Base-by-base conservation (phyloP, 441 rosid species). In the Adansonia rubrostipa region DNA sequence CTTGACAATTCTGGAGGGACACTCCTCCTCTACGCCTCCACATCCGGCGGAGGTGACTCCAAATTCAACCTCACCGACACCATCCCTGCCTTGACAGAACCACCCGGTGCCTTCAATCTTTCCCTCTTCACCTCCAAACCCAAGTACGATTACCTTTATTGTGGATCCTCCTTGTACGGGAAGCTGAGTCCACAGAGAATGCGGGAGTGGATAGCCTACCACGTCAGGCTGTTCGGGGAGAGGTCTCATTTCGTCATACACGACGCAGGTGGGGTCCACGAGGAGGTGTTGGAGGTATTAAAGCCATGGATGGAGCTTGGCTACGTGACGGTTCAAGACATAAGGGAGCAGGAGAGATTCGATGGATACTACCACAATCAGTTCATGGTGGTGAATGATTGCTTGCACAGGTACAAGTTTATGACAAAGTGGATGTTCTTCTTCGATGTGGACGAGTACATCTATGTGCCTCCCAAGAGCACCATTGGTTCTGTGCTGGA, bases 361-460 rank as follows among this genome's bases (percentile, higher is more conserved):
- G 99, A 95, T 80, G 98, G 99, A 56, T 95, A 95, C 75, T 95
- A 95, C 69, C 96, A 95, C 80, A 95, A 95, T 24, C 99, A 95
- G 79, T 95, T 95, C 84, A 82, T 95, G 95, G 91, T 95, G 68
- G 95, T 95, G 28, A 95, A 95, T 61, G 97, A 95, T 74, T 95
- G 99, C 78, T 78, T 95, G 81, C 99, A 93, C 71, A 81, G 97
- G 28, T 91, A 95, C 82, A 89, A 84, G 72, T 89, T 87, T 78
- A 78, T 71, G 89, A 73, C 98, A 0, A 92, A 89, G 82, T 95
- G 98, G 98, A 92, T 91, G 78, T 92, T 95, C 88, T 95, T 93
- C 89, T 93, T 92, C 67, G 98, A 95, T 70, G 90, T 93, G n/a
- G 97, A 93, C 77, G 99, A 95, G 86, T 95, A 73, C 60, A 81